phyloP scores from a whole-genome alignment of 768 basidiomycete species.

The Tubosaeta sp. region DNA sequence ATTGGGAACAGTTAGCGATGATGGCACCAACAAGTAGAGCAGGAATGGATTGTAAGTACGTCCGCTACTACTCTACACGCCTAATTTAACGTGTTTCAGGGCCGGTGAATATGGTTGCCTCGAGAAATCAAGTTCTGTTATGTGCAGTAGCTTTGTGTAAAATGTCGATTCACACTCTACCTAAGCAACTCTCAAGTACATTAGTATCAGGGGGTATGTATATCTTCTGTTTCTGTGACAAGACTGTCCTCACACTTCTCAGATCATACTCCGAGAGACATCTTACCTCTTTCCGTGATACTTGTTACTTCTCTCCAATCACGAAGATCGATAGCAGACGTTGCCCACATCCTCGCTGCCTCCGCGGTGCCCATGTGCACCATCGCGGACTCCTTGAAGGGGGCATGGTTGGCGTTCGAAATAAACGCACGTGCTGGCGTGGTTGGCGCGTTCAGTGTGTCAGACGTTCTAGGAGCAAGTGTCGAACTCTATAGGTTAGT shows the following conservation, averaged over 20 bases:
- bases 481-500: constrained; percentile 35
- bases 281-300: constrained; percentile 18
- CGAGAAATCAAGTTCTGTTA: constrained; percentile 56
- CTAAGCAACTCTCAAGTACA: constrained; percentile 26
- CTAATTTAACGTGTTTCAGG: constrained; percentile 36
- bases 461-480: constrained; percentile 49
- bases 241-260: constrained; percentile 20
- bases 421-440: constrained; percentile 35
- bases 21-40: constrained; percentile 38
- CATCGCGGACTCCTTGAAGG: constrained; percentile 45
- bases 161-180: constrained; percentile 43
- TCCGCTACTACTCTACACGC: background rate
- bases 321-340: constrained; percentile 52
- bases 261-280: constrained; percentile 26
- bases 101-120: constrained; percentile 49
- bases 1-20: constrained; percentile 48
- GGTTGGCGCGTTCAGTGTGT: constrained; percentile 35
- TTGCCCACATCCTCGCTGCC: constrained; percentile 51
- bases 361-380: constrained; percentile 38
- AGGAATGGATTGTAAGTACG: constrained; percentile 49
- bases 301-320: constrained; percentile 45
- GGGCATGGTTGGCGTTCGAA: constrained; percentile 45
- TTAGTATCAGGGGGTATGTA: constrained; percentile 17
- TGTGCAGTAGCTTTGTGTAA: constrained; percentile 48
- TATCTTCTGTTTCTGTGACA: background rate